Conservation (phyloP, 225 moss, liverwort and hornwort species). For the Pseudoscleropodium purum region DNA sequence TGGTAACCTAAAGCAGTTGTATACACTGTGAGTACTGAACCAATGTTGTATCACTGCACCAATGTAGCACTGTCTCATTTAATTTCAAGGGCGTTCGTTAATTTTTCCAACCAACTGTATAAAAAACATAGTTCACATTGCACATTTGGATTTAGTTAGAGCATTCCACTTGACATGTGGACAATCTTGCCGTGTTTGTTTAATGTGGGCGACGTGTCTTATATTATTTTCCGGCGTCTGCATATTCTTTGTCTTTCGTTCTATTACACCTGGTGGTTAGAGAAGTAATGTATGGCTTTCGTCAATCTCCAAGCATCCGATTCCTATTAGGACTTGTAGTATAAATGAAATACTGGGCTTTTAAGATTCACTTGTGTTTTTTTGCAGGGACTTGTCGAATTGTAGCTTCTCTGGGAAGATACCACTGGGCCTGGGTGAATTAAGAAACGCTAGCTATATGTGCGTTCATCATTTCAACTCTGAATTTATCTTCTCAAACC, state of each 20-base stretch:
- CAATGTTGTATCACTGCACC: background rate
- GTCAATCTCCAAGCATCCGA: background rate
- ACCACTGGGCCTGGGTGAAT: conserved; percentile 8
- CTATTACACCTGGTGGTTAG: background rate
- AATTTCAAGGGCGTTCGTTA: background rate
- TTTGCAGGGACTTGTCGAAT: conserved; percentile 41
- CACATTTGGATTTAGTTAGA: background rate
- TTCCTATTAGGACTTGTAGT: background rate
- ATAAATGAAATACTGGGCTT: background rate
- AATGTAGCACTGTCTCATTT: background rate
- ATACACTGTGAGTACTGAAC: conserved; percentile 25
- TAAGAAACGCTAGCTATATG: conserved; percentile 29
- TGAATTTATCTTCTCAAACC: background rate
- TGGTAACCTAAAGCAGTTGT: conserved; percentile 19
- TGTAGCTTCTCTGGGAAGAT: conserved; percentile 39
- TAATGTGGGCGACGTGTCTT: background rate
- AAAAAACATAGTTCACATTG: background rate
- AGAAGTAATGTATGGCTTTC: background rate
- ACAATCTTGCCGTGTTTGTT: background rate
- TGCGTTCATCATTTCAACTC: background rate
- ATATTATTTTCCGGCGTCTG: background rate
- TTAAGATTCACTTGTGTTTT: background rate
- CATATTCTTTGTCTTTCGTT: background rate
- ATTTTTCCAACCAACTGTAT: background rate
- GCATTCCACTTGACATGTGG: background rate